phyloP scores from a whole-genome alignment of 1,284 basidiomycete genomes.

The Cryptococcus floricola region DNA sequence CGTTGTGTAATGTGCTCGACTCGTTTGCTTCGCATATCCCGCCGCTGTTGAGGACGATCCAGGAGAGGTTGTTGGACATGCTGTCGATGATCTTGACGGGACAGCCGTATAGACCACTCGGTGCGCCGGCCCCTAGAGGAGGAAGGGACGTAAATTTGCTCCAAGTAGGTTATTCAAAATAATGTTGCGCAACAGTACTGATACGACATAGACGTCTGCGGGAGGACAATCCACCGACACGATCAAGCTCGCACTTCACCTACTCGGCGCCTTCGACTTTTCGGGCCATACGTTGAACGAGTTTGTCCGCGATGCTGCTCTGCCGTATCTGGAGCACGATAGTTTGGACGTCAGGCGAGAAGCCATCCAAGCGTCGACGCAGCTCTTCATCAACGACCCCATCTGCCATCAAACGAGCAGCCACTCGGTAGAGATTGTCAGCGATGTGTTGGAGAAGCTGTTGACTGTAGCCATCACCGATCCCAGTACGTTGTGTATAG shows the following conservation, averaged over 20 bases:
- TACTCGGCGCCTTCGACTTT: constrained; percentile 92
- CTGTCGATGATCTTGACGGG: constrained; percentile 76
- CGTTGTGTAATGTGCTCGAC: constrained; percentile 78
- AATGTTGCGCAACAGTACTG: constrained; percentile 21
- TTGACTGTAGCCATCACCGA: constrained; percentile 96
- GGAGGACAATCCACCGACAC: constrained; percentile 64
- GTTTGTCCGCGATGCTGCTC: constrained; percentile 86
- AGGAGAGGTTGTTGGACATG: constrained; percentile 84
- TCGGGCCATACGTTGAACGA: constrained; percentile 89
- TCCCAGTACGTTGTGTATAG: constrained; percentile 60
- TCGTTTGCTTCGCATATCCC: constrained; percentile 86
- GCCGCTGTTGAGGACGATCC: constrained; percentile 85
- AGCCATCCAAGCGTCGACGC: constrained; percentile 89
- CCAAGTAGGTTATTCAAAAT: constrained; percentile 52
- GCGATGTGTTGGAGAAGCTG: constrained; percentile 95
- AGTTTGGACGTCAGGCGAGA: constrained; percentile 81
- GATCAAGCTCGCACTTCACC: constrained; percentile 79
- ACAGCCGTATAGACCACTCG: constrained; percentile 78
- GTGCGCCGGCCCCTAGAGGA: constrained; percentile 55
- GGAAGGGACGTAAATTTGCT: constrained; percentile 59
- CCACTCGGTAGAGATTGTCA: constrained; percentile 95
- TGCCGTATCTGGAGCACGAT: constrained; percentile 94
- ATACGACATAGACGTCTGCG: constrained; percentile 19
- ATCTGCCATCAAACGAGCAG: constrained; percentile 95
- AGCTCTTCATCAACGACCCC: constrained; percentile 87